These are phyloP conservation scores for Sugiyamaella lignohabitans DNA, from an alignment of 805 yeast species.

Conservation along the genomic window DNA sequence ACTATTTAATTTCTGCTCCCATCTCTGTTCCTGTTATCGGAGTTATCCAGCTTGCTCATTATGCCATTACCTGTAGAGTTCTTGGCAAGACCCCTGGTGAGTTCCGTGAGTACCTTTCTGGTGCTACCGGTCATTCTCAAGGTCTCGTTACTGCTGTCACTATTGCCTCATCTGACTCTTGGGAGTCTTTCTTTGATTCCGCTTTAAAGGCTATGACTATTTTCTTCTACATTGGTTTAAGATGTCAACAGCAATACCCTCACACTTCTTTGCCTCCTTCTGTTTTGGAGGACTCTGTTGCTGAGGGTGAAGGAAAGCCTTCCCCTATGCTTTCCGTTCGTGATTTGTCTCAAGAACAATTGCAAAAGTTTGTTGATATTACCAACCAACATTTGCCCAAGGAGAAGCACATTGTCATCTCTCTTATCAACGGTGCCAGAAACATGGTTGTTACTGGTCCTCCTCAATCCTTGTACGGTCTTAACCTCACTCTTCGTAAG, in stretches of 20 bases:
- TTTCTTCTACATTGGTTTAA: conserved; percentile 87
- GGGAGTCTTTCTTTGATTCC: conserved; percentile 73
- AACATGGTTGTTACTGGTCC: conserved; percentile 96
- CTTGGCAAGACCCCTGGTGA: conserved; percentile 88
- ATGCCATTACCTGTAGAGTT: conserved; percentile 76
- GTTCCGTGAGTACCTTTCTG: conserved; percentile 52
- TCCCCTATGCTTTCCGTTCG: conserved; percentile 96
- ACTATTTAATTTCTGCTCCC: conserved; percentile 84
- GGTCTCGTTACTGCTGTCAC: conserved; percentile 85
- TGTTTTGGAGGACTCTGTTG: conserved; percentile 83
- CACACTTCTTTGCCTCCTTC: conserved; percentile 92
- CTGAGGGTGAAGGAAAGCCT: conserved; percentile 92
- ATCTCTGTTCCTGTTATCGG: conserved; percentile 97
- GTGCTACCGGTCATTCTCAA: conserved; percentile 42
- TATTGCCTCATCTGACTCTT: conserved; percentile 68
- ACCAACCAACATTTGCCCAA: conserved; percentile 91
- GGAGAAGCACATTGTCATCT: conserved; percentile 84
- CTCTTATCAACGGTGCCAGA: conserved; percentile 92
- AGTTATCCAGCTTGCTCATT: conserved; percentile 90
- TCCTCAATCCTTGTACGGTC: conserved; percentile 95
- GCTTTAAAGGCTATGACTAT: conserved; percentile 75
- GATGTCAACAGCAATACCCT: conserved; percentile 87
- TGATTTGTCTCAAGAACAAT: conserved; percentile 75
- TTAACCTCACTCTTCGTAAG: conserved; percentile 84
- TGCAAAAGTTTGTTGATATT: conserved; percentile 67